Conservation (phyloP, 2,329 filamentous ascomycete genomes). For the Hymenoscyphus infarciens region DNA sequence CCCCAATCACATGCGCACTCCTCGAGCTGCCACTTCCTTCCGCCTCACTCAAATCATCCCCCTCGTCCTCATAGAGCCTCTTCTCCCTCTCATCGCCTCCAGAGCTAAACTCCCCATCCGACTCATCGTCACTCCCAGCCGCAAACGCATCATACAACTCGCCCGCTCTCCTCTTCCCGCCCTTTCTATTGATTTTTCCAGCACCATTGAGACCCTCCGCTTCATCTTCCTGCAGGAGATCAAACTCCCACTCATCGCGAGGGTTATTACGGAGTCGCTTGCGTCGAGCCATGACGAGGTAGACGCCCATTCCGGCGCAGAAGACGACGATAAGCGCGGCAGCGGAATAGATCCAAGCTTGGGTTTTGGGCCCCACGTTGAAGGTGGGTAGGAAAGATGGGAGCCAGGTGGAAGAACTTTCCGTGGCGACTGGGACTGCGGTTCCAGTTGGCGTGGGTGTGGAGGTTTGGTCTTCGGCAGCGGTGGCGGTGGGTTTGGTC, state of each 20-base stretch:
- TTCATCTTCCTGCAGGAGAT: constrained; percentile 83
- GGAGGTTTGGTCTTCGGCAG: constrained; percentile 18
- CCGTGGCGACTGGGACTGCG: constrained; percentile 31
- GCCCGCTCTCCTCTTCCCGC: constrained; percentile 61
- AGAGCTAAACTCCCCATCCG: constrained; percentile 44
- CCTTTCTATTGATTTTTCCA: constrained; percentile 44
- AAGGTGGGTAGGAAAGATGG: constrained; percentile 89
- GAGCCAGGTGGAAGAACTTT: constrained; percentile 50
- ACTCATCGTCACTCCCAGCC: constrained; percentile 76
- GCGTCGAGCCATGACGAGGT: constrained; percentile 75
- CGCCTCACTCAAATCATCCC: constrained; percentile 7
- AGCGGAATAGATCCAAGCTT: constrained; percentile 90
- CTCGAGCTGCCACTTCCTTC: constrained; percentile 18
- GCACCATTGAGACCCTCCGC: constrained; percentile 49
- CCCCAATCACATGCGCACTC: constrained; percentile 49
- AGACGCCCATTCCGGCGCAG: constrained; percentile 74
- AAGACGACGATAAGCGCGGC: constrained; percentile 82
- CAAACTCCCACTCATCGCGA: constrained; percentile 88
- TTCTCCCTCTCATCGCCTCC: constrained; percentile 39
- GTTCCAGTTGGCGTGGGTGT: constrained; percentile 21
- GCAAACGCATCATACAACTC: constrained; percentile 98
- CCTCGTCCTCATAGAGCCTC: constrained; percentile 33
- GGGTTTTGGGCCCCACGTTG: constrained; percentile 79
- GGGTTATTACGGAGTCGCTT: constrained; percentile 70
- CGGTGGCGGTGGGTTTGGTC: constrained; percentile 35